phyloP scores from a whole-genome alignment of 352 stramenopile genomes.

The Globisporangium irregulare region DNA sequence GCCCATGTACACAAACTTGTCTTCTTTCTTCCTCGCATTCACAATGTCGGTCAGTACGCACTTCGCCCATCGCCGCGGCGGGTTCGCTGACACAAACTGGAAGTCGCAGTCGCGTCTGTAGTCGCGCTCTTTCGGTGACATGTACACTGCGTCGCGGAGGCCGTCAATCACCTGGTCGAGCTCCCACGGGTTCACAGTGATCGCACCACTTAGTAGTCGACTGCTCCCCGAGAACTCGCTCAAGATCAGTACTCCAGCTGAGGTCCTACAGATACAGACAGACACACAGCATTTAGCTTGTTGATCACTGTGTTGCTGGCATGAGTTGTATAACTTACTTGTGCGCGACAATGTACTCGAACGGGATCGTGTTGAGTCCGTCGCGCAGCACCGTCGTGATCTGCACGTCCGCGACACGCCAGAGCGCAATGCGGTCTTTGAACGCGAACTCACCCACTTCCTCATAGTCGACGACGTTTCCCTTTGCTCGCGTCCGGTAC shows the following conservation, averaged over 20 bases:
- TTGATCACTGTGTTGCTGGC: not conserved
- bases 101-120: conserved; percentile 75
- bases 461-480: conserved; percentile 73
- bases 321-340: conserved; percentile 33
- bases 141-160: conserved; percentile 70
- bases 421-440: conserved; percentile 67
- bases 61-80: conserved; percentile 64
- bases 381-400: conserved; percentile 75
- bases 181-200: conserved; percentile 98
- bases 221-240: conserved; percentile 97
- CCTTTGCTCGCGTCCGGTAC: conserved; percentile 53
- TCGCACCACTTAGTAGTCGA: conserved; percentile 91
- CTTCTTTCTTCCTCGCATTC: conserved; percentile 76
- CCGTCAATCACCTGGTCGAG: conserved; percentile 75
- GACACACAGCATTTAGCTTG: not conserved
- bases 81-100: conserved; percentile 70
- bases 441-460: conserved; percentile 70
- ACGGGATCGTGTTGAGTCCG: conserved; percentile 77
- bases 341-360: conserved; percentile 81
- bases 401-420: conserved; percentile 72
- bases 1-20: conserved; percentile 81
- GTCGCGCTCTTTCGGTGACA: conserved; percentile 66
- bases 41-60: conserved; percentile 77
- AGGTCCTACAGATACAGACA: conserved; percentile 29
- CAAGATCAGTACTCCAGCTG: conserved; percentile 90